Evolutionary conservation across 345 rosid species (phyloP).

Genomic region (Bruguiera parviflora): DNA sequence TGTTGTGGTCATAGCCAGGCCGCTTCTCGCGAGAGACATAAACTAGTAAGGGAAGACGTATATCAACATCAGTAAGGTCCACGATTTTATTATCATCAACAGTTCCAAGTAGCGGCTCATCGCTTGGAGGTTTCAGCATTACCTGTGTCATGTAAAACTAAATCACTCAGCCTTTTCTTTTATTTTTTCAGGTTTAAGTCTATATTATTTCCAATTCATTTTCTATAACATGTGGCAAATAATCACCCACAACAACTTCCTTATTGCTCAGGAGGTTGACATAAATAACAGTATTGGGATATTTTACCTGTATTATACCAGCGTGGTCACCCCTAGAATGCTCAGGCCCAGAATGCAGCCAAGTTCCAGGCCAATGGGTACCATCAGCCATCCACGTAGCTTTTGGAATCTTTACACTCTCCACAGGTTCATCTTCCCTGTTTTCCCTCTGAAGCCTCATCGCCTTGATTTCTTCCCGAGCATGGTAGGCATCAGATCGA

Average conservation of each 20-base stretch:
- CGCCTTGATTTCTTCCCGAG: slow-evolving; percentile 94
- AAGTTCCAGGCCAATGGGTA: slow-evolving; percentile 98
- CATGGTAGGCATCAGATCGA: slow-evolving; percentile 93
- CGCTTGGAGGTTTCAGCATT: slow-evolving; percentile 97
- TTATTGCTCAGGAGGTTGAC: no score
- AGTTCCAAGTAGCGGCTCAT: slow-evolving; percentile 71
- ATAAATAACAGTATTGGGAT: no score
- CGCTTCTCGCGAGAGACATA: slow-evolving; percentile 99
- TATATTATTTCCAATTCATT: no score
- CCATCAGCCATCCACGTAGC: slow-evolving; percentile 99
- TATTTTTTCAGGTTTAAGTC: no score
- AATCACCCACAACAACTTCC: no score
- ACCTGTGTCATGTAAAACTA: slow-evolving; percentile 45
- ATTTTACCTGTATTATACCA: slow-evolving; percentile 74
- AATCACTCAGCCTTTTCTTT: not conserved
- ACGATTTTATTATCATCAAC: slow-evolving; percentile 58
- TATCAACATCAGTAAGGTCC: slow-evolving; percentile 80
- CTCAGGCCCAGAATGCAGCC: slow-evolving; percentile 66
- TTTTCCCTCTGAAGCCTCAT: slow-evolving; percentile 90
- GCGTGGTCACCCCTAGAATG: slow-evolving; percentile 89
- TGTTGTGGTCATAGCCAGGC: slow-evolving; percentile 97
- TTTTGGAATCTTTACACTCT: slow-evolving; percentile 75
- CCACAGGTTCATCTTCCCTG: slow-evolving; percentile 62
- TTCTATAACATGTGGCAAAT: no score
- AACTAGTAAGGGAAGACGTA: slow-evolving; percentile 94